Conservation (phyloP, 495 filamentous ascomycete species). For the Talaromyces ruber region DNA sequence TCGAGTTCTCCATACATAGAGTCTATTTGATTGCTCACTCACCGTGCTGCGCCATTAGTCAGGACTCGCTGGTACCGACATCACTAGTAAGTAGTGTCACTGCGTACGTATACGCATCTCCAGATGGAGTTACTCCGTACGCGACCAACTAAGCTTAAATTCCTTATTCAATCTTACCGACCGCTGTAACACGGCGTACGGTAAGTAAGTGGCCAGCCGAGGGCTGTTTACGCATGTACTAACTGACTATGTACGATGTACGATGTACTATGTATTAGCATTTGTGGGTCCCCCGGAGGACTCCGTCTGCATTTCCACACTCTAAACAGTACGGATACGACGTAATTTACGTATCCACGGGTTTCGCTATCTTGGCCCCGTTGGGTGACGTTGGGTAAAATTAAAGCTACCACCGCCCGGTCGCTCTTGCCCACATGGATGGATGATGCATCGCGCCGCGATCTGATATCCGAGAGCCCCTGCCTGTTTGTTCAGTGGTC, state of each 20-base stretch:
- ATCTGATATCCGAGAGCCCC: constrained; percentile 5
- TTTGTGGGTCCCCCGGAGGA: background rate
- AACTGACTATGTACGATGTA: no score
- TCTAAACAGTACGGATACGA: background rate
- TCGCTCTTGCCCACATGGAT: background rate
- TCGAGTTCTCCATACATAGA: background rate
- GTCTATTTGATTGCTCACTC: background rate
- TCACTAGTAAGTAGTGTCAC: background rate
- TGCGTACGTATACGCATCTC: background rate
- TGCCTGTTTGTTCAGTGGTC: background rate
- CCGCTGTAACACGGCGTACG: background rate
- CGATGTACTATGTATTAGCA: background rate
- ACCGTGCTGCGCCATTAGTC: background rate
- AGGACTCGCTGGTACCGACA: background rate
- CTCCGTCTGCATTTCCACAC: background rate
- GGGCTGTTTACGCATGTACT: no score
- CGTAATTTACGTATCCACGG: background rate
- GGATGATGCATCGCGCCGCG: background rate
- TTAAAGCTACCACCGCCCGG: background rate
- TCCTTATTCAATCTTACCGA: background rate
- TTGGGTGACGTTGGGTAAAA: constrained; percentile 2
- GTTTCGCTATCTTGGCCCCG: background rate
- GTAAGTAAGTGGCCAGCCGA: no score
- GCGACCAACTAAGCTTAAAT: constrained; percentile 1
- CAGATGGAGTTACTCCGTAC: background rate